A percentile compares a stretch with the other conserved stretches of the same genome.
Conservation (phyloP, 202 grass and related monocot species). For the Schoenoplectus tabernaemontani region DNA sequence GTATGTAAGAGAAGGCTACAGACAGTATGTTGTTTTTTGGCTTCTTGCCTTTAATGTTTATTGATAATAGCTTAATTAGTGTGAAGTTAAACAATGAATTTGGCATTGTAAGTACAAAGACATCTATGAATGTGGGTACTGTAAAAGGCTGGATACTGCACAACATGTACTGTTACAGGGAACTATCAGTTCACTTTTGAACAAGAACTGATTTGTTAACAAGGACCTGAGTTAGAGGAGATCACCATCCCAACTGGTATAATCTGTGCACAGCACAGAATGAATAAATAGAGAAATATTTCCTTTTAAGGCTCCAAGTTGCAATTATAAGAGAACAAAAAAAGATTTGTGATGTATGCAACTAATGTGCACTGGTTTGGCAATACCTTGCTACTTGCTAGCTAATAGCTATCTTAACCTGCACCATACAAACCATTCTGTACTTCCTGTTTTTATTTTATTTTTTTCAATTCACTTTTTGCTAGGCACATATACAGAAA, state of each 20-base stretch:
- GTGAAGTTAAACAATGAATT: slow-evolving; percentile 1
- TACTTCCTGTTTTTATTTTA: background rate
- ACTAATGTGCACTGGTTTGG: too few relatives aligned
- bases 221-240: background rate
- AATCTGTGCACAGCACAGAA: background rate
- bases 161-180: background rate
- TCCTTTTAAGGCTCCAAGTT: background rate
- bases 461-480: background rate
- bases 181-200: background rate
- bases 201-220: background rate
- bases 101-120: background rate
- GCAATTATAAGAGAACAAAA: background rate
- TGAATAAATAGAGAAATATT: background rate
- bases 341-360: background rate
- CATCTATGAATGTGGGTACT: background rate
- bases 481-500: background rate
- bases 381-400: too few relatives aligned
- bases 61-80: background rate
- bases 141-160: too few relatives aligned
- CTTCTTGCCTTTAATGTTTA: background rate
- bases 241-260: background rate
- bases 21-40: background rate
- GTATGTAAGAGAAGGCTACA: background rate
- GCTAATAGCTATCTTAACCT: background rate
- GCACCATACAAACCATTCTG: background rate